Evolutionary conservation across 225 moss, liverwort and hornwort genomes (phyloP).

Genomic region (Bryum argenteum): DNA sequence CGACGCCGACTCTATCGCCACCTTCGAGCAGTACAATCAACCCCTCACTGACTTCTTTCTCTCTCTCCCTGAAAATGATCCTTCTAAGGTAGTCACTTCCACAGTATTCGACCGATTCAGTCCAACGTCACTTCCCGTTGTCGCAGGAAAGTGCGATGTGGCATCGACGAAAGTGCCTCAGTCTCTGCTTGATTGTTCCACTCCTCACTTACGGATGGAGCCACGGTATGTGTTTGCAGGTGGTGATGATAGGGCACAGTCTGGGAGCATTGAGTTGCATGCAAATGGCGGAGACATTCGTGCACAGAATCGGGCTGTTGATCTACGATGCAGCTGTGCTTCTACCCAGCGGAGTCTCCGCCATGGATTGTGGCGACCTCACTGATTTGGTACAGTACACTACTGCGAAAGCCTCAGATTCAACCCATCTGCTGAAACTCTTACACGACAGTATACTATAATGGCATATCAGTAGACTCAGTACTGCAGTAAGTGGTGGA

Average conservation of each 20-base stretch:
- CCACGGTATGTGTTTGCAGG: not conserved
- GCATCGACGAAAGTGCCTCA: no score
- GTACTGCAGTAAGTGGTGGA: not conserved
- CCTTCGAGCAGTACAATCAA: conserved; percentile 33
- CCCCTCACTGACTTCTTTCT: conserved; percentile 28
- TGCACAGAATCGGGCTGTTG: conserved; percentile 13
- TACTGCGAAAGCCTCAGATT: no score
- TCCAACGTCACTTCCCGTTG: no score
- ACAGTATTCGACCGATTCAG: not conserved
- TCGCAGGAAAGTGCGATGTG: no score
- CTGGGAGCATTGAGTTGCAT: conserved; percentile 27
- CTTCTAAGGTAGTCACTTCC: not conserved
- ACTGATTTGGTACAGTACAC: not conserved
- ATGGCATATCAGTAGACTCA: no score
- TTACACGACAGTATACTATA: not conserved
- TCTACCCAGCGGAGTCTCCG: not conserved
- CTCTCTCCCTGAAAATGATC: conserved; percentile 11
- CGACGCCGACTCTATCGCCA: conserved; percentile 31
- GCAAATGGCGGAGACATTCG: conserved; percentile 9
- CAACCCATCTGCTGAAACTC: no score
- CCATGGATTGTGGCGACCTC: not conserved
- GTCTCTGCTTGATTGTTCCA: no score
- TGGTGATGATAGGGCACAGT: conserved; percentile 29
- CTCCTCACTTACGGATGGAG: no score
- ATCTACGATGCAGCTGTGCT: not conserved